A percentile compares a stretch with the other conserved stretches of the same genome.
These are phyloP conservation scores for Stylonectria norvegica DNA, from an alignment of 2,329 filamentous ascomycete genomes.

Conservation along the genomic window DNA sequence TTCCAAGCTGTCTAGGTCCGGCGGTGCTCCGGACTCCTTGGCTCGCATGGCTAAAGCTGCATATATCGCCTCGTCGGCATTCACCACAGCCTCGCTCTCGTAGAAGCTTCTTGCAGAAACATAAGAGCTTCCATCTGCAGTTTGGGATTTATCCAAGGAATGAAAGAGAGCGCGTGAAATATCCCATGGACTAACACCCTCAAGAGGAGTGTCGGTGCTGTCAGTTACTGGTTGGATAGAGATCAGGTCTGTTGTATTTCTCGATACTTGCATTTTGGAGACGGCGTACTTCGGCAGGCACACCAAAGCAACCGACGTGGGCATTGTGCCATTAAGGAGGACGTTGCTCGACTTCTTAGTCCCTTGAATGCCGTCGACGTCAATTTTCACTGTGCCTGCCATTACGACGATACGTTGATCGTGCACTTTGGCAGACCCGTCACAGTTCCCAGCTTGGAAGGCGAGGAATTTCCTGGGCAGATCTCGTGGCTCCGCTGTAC, in stretches of 20 bases:
- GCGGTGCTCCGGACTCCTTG: conserved; percentile 16
- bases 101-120: conserved; percentile 16
- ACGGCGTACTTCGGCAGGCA: conserved; percentile 23
- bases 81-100: conserved; percentile 21
- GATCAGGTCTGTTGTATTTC: conserved; percentile 13
- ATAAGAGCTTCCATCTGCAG: conserved; percentile 3
- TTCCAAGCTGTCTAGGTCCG: conserved; percentile 23
- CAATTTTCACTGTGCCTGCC: conserved; percentile 15
- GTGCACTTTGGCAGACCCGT: conserved; percentile 12
- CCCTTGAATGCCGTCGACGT: conserved; percentile 15
- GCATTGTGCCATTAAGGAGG: conserved; percentile 11
- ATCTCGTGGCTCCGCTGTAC: conserved; percentile 7
- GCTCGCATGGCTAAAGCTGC: conserved; percentile 30
- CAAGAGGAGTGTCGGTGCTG: conserved; percentile 16
- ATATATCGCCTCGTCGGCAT: conserved; percentile 32
- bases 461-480: conserved; percentile 16
- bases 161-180: conserved; percentile 20
- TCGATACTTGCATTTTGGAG: conserved; percentile 16
- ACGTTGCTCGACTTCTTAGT: conserved; percentile 7
- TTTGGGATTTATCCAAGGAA: conserved; percentile 9
- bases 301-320: conserved; percentile 15
- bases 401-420: conserved; percentile 23
- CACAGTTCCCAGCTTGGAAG: conserved; percentile 18
- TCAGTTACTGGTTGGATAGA: conserved; percentile 5
- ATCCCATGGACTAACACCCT: conserved; percentile 18